Conservation (phyloP, 2,329 filamentous ascomycete species). For the Neofusicoccum ribis region DNA sequence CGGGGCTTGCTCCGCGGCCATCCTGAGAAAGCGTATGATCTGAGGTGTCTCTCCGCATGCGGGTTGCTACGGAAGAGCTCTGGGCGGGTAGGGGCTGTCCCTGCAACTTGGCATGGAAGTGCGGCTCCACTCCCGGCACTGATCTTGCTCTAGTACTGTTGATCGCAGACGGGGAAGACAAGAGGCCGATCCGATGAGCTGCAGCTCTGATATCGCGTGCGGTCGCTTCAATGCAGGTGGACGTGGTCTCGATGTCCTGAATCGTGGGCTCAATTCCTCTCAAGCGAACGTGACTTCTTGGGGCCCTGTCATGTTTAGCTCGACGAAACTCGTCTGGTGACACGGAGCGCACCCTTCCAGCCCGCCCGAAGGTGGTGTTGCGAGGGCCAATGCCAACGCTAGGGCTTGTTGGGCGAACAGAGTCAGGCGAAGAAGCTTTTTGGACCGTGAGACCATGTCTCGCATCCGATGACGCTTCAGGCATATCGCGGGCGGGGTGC, state of each 20-base stretch:
- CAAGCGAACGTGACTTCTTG: not conserved
- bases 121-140: not conserved
- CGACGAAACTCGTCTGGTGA: not conserved
- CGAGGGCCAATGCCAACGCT: constrained; percentile 11
- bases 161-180: not conserved
- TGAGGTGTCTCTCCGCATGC: constrained; percentile 16
- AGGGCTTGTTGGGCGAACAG: constrained; percentile 6
- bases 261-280: not conserved
- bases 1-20: constrained; percentile 37
- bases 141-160: not conserved
- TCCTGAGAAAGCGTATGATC: not conserved
- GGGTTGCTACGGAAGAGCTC: not conserved
- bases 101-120: not conserved
- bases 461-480: not conserved
- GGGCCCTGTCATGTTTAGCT: constrained; percentile 6
- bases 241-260: constrained; percentile 3
- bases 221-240: not conserved
- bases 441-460: not conserved
- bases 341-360: constrained; percentile 1
- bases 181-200: constrained; percentile 3
- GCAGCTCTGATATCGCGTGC: not conserved
- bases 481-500: not conserved
- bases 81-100: constrained; percentile 20
- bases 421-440: not conserved
- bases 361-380: not conserved